Base-by-base conservation (phyloP, 1,139 yeast species). In the Scheffersomyces segobiensis region DNA sequence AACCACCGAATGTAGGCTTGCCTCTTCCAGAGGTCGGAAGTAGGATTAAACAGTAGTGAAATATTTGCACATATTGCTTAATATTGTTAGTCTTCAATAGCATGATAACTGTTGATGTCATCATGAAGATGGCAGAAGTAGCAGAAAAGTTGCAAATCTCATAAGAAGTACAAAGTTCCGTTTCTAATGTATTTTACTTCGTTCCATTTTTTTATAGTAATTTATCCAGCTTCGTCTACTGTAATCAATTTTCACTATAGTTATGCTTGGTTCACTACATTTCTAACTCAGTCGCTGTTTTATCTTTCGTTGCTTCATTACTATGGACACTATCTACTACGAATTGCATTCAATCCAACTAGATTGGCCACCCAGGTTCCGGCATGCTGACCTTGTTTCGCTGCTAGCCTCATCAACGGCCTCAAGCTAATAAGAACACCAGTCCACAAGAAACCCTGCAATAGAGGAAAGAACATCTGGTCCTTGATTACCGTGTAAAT, bases 391-490 rank as follows among this genome's bases (percentile, higher is more conserved):
- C 83, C 83, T 50, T 71, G 71, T 2, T 60, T 58, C 6, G 73
- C 73, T 18, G 79, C 60, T 19, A 62, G 58, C 10, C 66, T 57
- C 55, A 78, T 62, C 1, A 72, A 53, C 0, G 84, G 84, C 42
- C 73, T 63, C 21, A 70, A 59, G n/a, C 70, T 57, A 3, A 80
- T 62, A 55, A 80, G 65, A 4, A 75, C 59, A 8, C 80, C 79
- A 1, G 80, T 66, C 77, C 78, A 80, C 46, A 77, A 57, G 59
- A 81, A 76, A 5, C 84, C 83, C 61, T 79, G 84, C 19, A 80
- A 24, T 49, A 89, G 78, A 1, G 95, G 95, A 87, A 88, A 83
- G n/a, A 89, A 18, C 2, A 89, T 67, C 60, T 88, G 88, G 66
- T 89, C 93, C 61, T 83, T 83, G 10, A 87, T 54, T 0, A 89